Percentiles rank a stretch among this genome's conserved stretches.
Evolutionary conservation across 2,329 filamentous ascomycete species (phyloP).

Genomic region (Colletotrichum tropicale): DNA sequence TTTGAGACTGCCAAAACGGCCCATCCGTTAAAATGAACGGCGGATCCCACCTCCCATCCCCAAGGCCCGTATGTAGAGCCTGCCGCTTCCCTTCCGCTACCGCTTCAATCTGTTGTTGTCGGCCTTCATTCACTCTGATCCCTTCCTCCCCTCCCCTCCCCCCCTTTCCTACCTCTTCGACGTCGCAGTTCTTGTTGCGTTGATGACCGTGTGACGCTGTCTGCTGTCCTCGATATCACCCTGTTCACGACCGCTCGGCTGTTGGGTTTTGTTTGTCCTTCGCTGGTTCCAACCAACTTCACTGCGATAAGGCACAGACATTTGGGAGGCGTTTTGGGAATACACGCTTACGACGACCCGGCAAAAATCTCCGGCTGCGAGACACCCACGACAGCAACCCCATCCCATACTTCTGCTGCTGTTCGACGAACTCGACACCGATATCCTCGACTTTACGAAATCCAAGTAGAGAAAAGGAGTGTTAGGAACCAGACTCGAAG

Average conservation of each 20-base stretch:
- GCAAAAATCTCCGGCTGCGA: neutral
- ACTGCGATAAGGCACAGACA: neutral
- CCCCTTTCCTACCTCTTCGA: neutral
- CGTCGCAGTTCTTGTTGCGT: neutral
- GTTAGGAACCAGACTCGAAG: neutral
- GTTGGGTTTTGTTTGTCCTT: neutral
- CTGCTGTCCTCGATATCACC: neutral
- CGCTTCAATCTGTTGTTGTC: neutral
- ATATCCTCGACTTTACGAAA: neutral
- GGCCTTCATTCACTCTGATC: neutral
- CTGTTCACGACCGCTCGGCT: neutral
- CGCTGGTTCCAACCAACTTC: neutral
- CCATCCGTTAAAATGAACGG: conserved; percentile 18
- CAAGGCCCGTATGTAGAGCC: neutral
- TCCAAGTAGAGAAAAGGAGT: neutral
- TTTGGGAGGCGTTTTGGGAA: neutral
- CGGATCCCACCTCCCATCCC: neutral
- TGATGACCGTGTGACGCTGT: neutral
- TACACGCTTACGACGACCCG: neutral
- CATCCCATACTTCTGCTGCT: neutral
- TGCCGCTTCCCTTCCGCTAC: neutral
- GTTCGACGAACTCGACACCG: neutral
- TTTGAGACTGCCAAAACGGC: neutral
- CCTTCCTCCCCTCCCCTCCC: neutral
- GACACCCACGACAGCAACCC: neutral